These are phyloP conservation scores for Meira miltonrushii DNA, from an alignment of 1,284 basidiomycete species.

Conservation along the genomic window DNA sequence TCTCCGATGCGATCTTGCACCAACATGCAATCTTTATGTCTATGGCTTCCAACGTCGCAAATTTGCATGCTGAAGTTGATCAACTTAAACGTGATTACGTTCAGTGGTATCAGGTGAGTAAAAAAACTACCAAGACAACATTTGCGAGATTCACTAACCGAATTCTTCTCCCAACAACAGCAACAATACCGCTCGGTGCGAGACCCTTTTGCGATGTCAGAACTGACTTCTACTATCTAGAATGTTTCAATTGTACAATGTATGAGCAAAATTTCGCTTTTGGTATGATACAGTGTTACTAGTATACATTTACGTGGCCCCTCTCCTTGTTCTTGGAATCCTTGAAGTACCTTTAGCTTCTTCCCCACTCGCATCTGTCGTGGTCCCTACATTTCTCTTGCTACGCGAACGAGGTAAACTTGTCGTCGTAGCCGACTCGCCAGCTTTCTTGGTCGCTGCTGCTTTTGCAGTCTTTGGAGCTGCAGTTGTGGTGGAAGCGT, in stretches of 20 bases:
- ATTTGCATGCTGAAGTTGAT: conserved; percentile 45
- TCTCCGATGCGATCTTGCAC: conserved; percentile 41
- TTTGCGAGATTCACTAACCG: too few species aligned
- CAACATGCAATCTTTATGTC: conserved; percentile 49
- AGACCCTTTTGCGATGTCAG: conserved; percentile 4
- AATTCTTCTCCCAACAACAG: conserved; percentile 18
- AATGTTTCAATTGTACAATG: neutral
- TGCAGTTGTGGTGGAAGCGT: neutral
- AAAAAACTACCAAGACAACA: conserved; percentile 36
- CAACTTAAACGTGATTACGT: conserved; percentile 45
- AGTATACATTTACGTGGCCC: too few species aligned
- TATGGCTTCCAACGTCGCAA: conserved; percentile 44
- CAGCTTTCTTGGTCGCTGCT: neutral
- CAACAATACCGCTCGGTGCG: conserved; percentile 6
- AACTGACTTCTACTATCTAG: neutral
- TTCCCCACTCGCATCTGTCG: too few species aligned
- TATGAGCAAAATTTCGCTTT: too few species aligned
- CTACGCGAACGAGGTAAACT: too few species aligned
- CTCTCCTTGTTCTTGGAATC: neutral
- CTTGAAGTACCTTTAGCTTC: neutral
- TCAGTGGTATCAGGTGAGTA: conserved; percentile 43
- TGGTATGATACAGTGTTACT: too few species aligned
- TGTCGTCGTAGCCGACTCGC: too few species aligned
- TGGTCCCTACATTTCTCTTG: neutral
- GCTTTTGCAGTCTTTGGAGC: neutral